Evolutionary conservation across 176 grass and related monocot genomes (phyloP), one percentile per base, ranked within the genome.

Genomic region (Rhynchospora pubera): DNA sequence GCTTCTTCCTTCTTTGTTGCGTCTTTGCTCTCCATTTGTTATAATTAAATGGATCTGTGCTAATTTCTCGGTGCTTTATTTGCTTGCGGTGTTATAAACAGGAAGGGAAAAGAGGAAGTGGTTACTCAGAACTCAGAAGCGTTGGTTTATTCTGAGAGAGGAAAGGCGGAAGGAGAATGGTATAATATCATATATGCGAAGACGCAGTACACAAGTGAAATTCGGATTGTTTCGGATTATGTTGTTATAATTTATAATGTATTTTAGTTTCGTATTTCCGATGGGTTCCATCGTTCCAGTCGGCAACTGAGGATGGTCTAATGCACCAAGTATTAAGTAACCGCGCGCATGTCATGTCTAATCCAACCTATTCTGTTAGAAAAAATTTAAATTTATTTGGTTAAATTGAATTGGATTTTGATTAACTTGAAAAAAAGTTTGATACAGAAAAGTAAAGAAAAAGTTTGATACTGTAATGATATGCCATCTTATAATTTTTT

Each of bases 21-120:
- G 22, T 59, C 79, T 62, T 84, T 87, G 60, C n/a, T 64, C 16
- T 85, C 91, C 87, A 87, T 61, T 62, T 85, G 30, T 34, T 57
- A 23, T 78, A 39, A 11, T 28, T 28, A 28, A 28, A 28, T 26
- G 28, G 28, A 42, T 63, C 56, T 53, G 52, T 21, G 57, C 45
- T 9, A 21, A 42, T 13, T 11, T 62, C 28, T 62, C 28, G 19
- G 60, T 4, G 9, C 9, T 57, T 57, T 24, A 0, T 7, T 16
- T 59, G 69, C 0, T 11, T 72, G 62, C 0, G 70, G 8, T 80
- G 26, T 0, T 18, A 80, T 42, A 0, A 79, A 18, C 61, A 11
- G 83, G 57, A 47, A n/a, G 34, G 34, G 6, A 22, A 64, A 14
- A 58, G 78, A 55, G 83, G 10, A 56, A 16, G 4, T 14, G n/a